Evolutionary conservation across 495 filamentous ascomycete genomes (phyloP), one percentile per base, ranked within the genome.

Genomic region (Talaromyces trachyspermus): DNA sequence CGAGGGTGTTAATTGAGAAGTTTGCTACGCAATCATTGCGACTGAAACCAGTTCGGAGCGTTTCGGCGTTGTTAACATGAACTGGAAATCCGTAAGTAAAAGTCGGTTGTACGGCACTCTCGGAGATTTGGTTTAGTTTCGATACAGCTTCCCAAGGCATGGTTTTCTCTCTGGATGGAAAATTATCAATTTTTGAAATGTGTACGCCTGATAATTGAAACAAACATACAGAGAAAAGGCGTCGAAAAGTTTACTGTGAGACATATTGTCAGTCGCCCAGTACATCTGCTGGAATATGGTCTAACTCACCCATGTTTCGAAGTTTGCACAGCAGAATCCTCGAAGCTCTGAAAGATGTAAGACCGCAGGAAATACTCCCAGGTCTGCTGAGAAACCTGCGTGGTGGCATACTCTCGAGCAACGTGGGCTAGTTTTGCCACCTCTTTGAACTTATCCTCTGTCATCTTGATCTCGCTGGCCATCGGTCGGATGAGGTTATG

Each of bases 31-130:
- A 2, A 2, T 24, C 41, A 11, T 43, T 14, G 14, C 24, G 41
- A 19, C 4, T 17, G 24, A 43, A 29, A 15, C 41, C 41, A 43
- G 12, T 43, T 0, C 11, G 15, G 2, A 2, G n/a, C 14, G 26
- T 26, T 3, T 43, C 24, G 5, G 22, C n/a, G 24, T 29, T 9
- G 23, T 37, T 7, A 15, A 17, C 5, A 25, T 37, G 29, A 14
- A 48, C 25, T 3, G 45, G 45, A 38, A 48, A 48, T 11, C 45
- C 45, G 20, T 48, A 48, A 8, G 45, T 48, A 19, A 48, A 18
- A 25, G 9, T 27, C 14, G 45, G 32, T 18, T 30, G 22, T 20
- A 24, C 10, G 29, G 23, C 2, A 11, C 19, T n/a, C 29, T 10
- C 23, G 15, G 41, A 18, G 2, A 43, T 26, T 17, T 43, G 12